Conservation (phyloP, 805 yeast genomes). For the Myxozyma mucilagina region DNA sequence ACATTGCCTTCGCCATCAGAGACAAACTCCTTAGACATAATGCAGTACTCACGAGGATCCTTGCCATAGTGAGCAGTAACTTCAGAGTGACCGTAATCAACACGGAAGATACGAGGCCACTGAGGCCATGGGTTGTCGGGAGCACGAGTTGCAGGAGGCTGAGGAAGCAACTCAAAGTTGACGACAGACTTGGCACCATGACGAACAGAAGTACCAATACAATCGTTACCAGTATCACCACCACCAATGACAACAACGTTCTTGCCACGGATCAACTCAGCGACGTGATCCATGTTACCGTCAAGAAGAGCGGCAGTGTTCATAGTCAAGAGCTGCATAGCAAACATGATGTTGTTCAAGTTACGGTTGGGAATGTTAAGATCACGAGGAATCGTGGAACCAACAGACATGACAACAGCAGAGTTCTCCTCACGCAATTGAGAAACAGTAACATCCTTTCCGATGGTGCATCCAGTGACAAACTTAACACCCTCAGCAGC, state of each 20-base stretch:
- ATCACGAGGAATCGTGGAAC: slow-evolving; percentile 96
- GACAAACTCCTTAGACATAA: slow-evolving; percentile 90
- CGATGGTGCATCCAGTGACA: slow-evolving; percentile 74
- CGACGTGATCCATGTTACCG: slow-evolving; percentile 68
- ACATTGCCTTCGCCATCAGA: slow-evolving; percentile 95
- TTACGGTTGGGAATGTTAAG: slow-evolving; percentile 92
- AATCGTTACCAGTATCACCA: slow-evolving; percentile 99
- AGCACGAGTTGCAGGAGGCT: slow-evolving; percentile 81
- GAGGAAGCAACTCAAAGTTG: slow-evolving; percentile 91
- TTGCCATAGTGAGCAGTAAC: slow-evolving; percentile 92
- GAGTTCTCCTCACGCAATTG: slow-evolving; percentile 65
- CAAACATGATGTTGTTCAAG: slow-evolving; percentile 84
- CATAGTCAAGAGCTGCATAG: slow-evolving; percentile 85
- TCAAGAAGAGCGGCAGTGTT: slow-evolving; percentile 89
- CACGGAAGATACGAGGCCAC: slow-evolving; percentile 98
- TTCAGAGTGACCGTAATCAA: slow-evolving; percentile 96
- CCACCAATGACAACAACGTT: slow-evolving; percentile 97
- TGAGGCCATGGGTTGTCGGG: slow-evolving; percentile 99
- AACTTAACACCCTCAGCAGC: slow-evolving; percentile 87
- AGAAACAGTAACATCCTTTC: slow-evolving; percentile 66
- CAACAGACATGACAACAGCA: slow-evolving; percentile 89
- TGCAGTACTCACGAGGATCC: slow-evolving; percentile 96
- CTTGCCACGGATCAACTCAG: slow-evolving; percentile 67
- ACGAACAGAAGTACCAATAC: slow-evolving; percentile 95
- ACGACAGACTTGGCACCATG: slow-evolving; percentile 94